A percentile compares a stretch with the other conserved stretches of the same genome.
These are phyloP conservation scores for Penicillium sp. DNA, from an alignment of 2,329 filamentous ascomycete species.

Conservation along the genomic window DNA sequence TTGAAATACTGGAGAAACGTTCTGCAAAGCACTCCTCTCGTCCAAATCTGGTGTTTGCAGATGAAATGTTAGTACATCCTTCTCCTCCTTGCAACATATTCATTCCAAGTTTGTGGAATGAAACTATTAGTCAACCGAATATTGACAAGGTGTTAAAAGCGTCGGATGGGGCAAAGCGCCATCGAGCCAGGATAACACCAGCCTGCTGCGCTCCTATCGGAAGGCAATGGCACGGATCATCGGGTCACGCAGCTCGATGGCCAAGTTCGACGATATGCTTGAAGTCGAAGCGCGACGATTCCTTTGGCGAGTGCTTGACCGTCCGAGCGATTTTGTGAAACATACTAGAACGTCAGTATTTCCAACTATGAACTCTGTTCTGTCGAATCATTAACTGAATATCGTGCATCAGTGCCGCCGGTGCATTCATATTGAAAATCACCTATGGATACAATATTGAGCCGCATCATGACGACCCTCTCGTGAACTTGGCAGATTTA, in stretches of 20 bases:
- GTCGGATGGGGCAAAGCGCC: constrained; percentile 2
- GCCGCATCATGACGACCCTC: constrained; percentile 2
- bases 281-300: constrained; percentile 9
- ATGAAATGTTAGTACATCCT: constrained; percentile 4
- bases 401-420: not conserved
- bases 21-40: constrained; percentile 40
- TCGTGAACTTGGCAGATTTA: not conserved
- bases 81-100: not conserved
- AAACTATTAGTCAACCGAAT: not conserved
- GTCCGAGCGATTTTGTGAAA: not conserved
- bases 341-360: constrained; percentile 8
- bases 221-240: constrained; percentile 4
- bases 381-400: not conserved
- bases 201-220: constrained; percentile 4
- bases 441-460: constrained; percentile 11
- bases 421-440: constrained; percentile 8
- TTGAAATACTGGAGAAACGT: constrained; percentile 42
- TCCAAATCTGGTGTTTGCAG: constrained; percentile 33
- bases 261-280: constrained; percentile 6
- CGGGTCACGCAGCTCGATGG: not conserved
- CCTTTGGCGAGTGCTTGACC: constrained; percentile 1
- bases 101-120: not conserved
- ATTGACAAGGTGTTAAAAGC: not conserved
- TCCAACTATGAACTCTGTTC: not conserved
- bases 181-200: constrained; percentile 4